Evolutionary conservation across 192 early-diverging fungal genomes (phyloP).

Genomic region (Coemansia sp.): DNA sequence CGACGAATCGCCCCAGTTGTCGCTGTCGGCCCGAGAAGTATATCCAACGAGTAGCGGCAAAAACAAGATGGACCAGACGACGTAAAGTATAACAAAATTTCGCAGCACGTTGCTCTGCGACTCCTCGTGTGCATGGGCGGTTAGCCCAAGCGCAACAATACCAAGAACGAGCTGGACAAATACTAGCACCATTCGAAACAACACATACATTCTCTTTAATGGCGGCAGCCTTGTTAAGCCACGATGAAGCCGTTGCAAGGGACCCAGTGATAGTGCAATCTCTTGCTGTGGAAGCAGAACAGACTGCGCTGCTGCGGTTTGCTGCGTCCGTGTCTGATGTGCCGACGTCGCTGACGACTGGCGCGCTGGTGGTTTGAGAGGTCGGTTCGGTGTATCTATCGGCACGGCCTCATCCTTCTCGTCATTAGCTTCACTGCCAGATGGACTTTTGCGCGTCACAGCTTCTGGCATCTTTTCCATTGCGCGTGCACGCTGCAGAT

Average conservation of each 20-base stretch:
- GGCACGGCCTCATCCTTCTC: neutral
- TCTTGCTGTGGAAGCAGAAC: neutral
- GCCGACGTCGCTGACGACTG: neutral
- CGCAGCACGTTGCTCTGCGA: slow-evolving; percentile 57
- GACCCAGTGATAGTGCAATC: neutral
- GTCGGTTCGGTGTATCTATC: neutral
- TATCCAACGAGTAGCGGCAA: slow-evolving; percentile 66
- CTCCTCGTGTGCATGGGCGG: slow-evolving; percentile 44
- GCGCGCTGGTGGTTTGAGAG: neutral
- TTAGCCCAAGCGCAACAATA: slow-evolving; percentile 56
- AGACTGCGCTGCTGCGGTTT: neutral
- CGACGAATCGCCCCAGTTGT: slow-evolving; percentile 9
- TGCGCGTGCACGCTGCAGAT: neutral
- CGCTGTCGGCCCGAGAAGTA: slow-evolving; percentile 8
- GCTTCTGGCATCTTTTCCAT: neutral
- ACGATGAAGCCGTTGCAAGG: slow-evolving; percentile 9
- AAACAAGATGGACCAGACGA: slow-evolving; percentile 57
- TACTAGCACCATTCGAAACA: slow-evolving; percentile 9
- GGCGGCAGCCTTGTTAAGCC: slow-evolving; percentile 13
- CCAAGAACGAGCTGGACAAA: slow-evolving; percentile 50
- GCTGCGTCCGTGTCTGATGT: neutral
- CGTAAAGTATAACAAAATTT: slow-evolving; percentile 61
- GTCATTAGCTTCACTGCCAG: neutral
- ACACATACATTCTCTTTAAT: slow-evolving; percentile 1
- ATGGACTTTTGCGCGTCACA: neutral